A percentile compares a stretch with the other conserved stretches of the same genome.
Evolutionary conservation across 2,329 filamentous ascomycete genomes (phyloP).

Genomic region (Ilyonectria mors-panacis): DNA sequence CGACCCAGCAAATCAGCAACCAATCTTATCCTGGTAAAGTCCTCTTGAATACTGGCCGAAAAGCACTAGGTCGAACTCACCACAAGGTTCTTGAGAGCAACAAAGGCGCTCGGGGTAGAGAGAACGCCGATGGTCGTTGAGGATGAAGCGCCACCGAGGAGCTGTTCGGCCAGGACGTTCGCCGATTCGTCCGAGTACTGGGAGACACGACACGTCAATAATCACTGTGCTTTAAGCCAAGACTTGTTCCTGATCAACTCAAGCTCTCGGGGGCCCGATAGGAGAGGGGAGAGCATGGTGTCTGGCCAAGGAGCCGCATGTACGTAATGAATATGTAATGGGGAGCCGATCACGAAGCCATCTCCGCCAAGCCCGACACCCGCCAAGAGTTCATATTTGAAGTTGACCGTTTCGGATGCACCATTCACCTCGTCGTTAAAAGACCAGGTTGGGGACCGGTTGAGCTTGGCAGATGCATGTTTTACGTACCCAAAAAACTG

Average conservation of each 20-base stretch:
- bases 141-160: constrained; percentile 73
- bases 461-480: background rate
- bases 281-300: constrained; percentile 2
- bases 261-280: no score
- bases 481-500: constrained; percentile 83
- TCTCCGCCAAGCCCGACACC: constrained; percentile 36
- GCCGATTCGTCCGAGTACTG: constrained; percentile 83
- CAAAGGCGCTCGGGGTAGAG: constrained; percentile 83
- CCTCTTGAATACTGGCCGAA: background rate
- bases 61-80: constrained; percentile 56
- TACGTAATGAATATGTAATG: constrained; percentile 44
- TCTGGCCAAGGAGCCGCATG: constrained; percentile 30
- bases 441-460: background rate
- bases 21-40: background rate
- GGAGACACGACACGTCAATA: background rate
- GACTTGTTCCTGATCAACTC: background rate
- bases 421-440: background rate
- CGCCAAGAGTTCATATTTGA: background rate
- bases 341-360: constrained; percentile 40
- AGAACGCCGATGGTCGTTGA: constrained; percentile 77
- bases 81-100: constrained; percentile 80
- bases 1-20: constrained; percentile 26
- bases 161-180: constrained; percentile 71
- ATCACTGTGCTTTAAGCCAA: background rate
- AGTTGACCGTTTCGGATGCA: background rate